Conservation (phyloP, 257 asterid genomes). For the Salvia hispanica region DNA sequence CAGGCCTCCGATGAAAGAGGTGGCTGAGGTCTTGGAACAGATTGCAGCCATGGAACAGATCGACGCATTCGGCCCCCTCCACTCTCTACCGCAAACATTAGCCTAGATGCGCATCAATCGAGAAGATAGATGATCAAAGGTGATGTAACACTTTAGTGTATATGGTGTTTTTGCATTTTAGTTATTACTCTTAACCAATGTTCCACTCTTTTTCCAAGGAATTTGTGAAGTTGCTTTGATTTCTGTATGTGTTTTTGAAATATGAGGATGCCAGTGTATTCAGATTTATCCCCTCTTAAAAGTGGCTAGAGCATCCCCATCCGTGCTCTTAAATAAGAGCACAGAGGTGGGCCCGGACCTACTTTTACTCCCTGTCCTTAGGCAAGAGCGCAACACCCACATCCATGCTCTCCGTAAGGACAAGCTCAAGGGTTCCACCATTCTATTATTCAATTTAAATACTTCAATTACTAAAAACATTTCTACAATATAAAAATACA, state of each 20-base stretch:
- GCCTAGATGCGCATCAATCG: neutral
- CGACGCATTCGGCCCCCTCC: slow-evolving; percentile 17
- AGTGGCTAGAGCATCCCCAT: too few relatives aligned
- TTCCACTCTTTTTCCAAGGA: slow-evolving; percentile 27
- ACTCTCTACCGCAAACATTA: slow-evolving; percentile 22
- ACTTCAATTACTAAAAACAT: too few relatives aligned
- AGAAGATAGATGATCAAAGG: neutral
- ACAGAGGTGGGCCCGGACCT: too few relatives aligned
- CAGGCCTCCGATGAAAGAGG: slow-evolving; percentile 57
- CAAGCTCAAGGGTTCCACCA: too few relatives aligned
- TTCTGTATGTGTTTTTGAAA: slow-evolving; percentile 23
- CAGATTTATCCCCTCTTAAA: too few relatives aligned
- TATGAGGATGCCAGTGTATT: neutral
- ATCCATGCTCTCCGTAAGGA: too few relatives aligned
- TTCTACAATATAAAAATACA: too few relatives aligned
- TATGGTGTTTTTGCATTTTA: neutral
- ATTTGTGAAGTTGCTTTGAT: slow-evolving; percentile 9
- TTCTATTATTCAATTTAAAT: too few relatives aligned
- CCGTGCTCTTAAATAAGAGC: too few relatives aligned
- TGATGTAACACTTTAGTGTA: neutral
- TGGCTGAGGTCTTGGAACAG: slow-evolving; percentile 44
- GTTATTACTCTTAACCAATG: neutral
- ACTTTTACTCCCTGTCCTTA: too few relatives aligned
- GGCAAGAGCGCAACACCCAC: too few relatives aligned
- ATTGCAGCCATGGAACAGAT: slow-evolving; percentile 43